phyloP scores from a whole-genome alignment of 495 filamentous ascomycete species.

The Penicillium salamii region DNA sequence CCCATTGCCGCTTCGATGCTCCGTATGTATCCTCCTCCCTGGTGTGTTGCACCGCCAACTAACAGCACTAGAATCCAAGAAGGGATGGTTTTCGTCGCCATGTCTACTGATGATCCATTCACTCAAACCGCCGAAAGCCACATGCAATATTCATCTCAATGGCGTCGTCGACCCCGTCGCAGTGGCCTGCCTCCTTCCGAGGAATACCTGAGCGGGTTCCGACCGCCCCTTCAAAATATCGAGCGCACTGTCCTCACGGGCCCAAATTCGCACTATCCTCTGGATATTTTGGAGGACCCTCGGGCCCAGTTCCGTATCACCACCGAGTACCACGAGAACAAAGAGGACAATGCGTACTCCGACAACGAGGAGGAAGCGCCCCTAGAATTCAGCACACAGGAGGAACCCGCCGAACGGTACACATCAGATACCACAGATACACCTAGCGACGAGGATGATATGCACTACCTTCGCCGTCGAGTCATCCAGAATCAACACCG shows the following conservation, averaged over 20 bases:
- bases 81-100: slow-evolving; percentile 89
- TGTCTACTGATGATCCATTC: slow-evolving; percentile 74
- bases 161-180: slow-evolving; percentile 27
- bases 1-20: slow-evolving; percentile 73
- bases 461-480: slow-evolving; percentile 19
- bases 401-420: slow-evolving; percentile 28
- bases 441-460: slow-evolving; percentile 37
- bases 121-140: slow-evolving; percentile 72
- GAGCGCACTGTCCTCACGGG: slow-evolving; percentile 24
- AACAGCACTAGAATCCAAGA: slow-evolving; percentile 68
- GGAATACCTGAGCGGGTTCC: slow-evolving; percentile 38
- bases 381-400: slow-evolving; percentile 20
- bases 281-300: slow-evolving; percentile 22
- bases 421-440: slow-evolving; percentile 54
- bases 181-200: slow-evolving; percentile 35
- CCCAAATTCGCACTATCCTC: slow-evolving; percentile 21
- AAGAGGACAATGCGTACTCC: slow-evolving; percentile 34
- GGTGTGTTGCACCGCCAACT: slow-evolving; percentile 14
- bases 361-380: slow-evolving; percentile 26
- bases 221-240: slow-evolving; percentile 34
- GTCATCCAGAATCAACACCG: slow-evolving; percentile 4
- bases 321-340: slow-evolving; percentile 48
- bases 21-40: slow-evolving; percentile 62
- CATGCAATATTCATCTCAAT: slow-evolving; percentile 57
- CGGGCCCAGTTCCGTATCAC: slow-evolving; percentile 47